phyloP scores from a whole-genome alignment of 1,284 basidiomycete species.

The Gomphus sp. region DNA sequence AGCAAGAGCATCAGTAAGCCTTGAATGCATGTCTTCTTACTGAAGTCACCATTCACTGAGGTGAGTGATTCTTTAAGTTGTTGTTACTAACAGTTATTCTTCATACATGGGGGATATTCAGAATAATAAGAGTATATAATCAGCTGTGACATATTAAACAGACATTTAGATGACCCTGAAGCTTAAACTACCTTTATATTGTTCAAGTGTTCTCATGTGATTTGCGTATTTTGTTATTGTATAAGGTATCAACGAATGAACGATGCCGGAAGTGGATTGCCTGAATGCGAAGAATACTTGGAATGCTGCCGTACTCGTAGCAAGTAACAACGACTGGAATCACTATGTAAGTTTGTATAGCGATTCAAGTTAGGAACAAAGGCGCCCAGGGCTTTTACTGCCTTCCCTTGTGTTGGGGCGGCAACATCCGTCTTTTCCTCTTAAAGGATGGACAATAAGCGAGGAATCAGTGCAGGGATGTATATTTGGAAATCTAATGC shows the following conservation, averaged over 20 bases:
- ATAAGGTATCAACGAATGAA: constrained; percentile 46
- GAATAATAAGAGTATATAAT: too few relatives aligned
- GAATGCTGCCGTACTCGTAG: constrained; percentile 40
- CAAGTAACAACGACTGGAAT: constrained; percentile 46
- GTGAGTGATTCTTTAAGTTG: too few relatives aligned
- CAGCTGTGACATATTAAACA: too few relatives aligned
- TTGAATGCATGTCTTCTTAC: too few relatives aligned
- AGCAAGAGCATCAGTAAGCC: too few relatives aligned
- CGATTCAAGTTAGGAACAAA: constrained; percentile 54
- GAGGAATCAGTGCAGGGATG: constrained; percentile 43
- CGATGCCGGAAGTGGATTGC: constrained; percentile 46
- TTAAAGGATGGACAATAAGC: constrained; percentile 27
- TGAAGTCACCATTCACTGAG: too few relatives aligned
- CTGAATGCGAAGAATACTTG: constrained; percentile 35
- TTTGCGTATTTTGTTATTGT: too few relatives aligned
- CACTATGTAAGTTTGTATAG: constrained; percentile 49
- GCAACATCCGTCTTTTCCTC: background rate
- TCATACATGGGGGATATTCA: too few relatives aligned
- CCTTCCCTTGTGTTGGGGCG: background rate
- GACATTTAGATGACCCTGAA: too few relatives aligned
- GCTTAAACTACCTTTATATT: too few relatives aligned
- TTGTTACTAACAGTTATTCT: too few relatives aligned
- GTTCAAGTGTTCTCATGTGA: too few relatives aligned
- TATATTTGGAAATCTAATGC: constrained; percentile 56
- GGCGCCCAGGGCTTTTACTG: constrained; percentile 33